Base-by-base conservation (phyloP, 2,329 filamentous ascomycete species). In the Pseudogymnoascus sp. region DNA sequence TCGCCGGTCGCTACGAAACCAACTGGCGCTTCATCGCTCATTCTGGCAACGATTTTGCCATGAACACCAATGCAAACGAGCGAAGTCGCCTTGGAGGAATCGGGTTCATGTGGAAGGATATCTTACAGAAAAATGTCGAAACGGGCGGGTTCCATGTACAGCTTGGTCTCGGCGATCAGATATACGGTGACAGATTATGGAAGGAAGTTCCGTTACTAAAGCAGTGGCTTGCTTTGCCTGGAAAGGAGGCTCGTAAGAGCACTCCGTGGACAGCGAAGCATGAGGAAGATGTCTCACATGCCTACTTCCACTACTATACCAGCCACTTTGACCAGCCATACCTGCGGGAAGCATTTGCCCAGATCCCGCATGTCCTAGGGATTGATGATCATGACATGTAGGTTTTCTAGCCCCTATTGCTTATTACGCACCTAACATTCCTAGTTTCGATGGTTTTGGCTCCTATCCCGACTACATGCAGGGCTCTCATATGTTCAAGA, bases 391-490 rank as follows among this genome's bases (percentile, higher is more conserved):
- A 97, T 72, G 94, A 99, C 67, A 96, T 99, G 90, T 95, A 78
- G 85, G 90, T 84, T 57, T 41, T 2, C 10, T 13, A 7, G 3
- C 4, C 48, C 7, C 15, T 9, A 9, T 33, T 59, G 2, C 6
- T 39, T 35, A 23, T 39, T 12, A 13, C 60, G 38, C 63, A 67
- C 59, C 66, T 38, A 52, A 12, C 33, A 57, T 52, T 23, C n/a
- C 1, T 56, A 95, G 90, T 61, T 99, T 99, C 67, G 94, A 99
- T 70, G 94, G 94, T 23, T 99, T 94, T 67, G 94, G 94, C 28
- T 96, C 91, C 1, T 99, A 97, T 69, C 94, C 94, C 0, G 91
- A 96, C 63, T 95, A 97, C 71, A 97, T 99, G 92, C 94, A 99
- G 71, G 89, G 89, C 65, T 96, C 91, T 15, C 88, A 95, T 65